A percentile compares a stretch with the other conserved stretches of the same genome.
These are phyloP conservation scores for Blumeriella jaapii DNA, from an alignment of 2,329 filamentous ascomycete species.

Conservation along the genomic window DNA sequence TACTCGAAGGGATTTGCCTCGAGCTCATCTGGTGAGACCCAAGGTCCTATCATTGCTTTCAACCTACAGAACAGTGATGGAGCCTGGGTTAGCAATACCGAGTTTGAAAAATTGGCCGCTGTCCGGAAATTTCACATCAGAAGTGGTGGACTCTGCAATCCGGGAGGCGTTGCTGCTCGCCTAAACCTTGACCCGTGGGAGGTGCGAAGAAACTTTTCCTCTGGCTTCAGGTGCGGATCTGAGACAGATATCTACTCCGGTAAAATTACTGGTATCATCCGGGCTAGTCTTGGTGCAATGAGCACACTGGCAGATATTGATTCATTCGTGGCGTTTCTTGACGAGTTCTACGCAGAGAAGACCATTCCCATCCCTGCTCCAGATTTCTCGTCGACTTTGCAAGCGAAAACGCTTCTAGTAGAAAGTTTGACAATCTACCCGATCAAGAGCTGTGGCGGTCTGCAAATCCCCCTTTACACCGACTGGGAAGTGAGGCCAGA, in stretches of 20 bases:
- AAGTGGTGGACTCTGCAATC: slow-evolving; percentile 85
- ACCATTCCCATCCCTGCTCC: neutral
- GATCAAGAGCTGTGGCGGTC: slow-evolving; percentile 88
- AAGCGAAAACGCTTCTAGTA: slow-evolving; percentile 33
- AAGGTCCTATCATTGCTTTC: slow-evolving; percentile 73
- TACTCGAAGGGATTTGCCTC: slow-evolving; percentile 27
- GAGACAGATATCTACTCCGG: slow-evolving; percentile 73
- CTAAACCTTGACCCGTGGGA: slow-evolving; percentile 70
- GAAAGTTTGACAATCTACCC: slow-evolving; percentile 68
- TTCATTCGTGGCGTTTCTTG: slow-evolving; percentile 58
- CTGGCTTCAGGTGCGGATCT: slow-evolving; percentile 73
- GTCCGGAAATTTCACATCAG: slow-evolving; percentile 74
- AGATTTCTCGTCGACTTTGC: neutral
- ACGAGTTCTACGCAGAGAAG: slow-evolving; percentile 45
- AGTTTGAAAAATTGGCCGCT: slow-evolving; percentile 77
- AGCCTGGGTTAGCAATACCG: slow-evolving; percentile 66
- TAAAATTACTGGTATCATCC: slow-evolving; percentile 78
- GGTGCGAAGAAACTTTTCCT: slow-evolving; percentile 72
- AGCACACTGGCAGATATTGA: slow-evolving; percentile 67
- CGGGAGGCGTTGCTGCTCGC: slow-evolving; percentile 67
- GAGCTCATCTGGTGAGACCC: slow-evolving; percentile 27
- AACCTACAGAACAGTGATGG: slow-evolving; percentile 62
- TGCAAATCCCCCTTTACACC: slow-evolving; percentile 48
- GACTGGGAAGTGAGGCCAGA: slow-evolving; percentile 71
- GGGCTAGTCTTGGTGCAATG: slow-evolving; percentile 83